phyloP scores from a whole-genome alignment of 352 stramenopile genomes.

The Vaucheria bursata region DNA sequence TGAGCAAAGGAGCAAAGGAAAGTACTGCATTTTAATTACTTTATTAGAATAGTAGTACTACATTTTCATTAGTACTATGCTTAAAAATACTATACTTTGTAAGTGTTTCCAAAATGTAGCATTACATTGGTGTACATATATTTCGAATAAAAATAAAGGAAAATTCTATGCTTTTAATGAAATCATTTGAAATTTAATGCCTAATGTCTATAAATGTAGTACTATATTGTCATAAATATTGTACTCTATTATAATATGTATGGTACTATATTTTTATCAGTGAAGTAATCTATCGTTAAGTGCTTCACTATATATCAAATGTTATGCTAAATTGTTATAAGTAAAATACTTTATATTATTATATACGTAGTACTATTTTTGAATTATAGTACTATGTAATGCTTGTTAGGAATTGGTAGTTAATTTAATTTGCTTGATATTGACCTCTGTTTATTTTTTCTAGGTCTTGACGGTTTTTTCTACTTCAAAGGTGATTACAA shows the following conservation, averaged over 20 bases:
- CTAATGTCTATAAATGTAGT: not conserved
- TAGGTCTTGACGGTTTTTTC: constrained; percentile 44
- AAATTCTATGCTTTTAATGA: not conserved
- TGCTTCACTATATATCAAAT: too few relatives aligned
- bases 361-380: not conserved
- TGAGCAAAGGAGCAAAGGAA: constrained; percentile 51
- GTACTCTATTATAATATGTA: not conserved
- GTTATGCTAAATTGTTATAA: not conserved
- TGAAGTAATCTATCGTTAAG: too few relatives aligned
- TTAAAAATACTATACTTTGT: not conserved
- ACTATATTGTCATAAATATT: not conserved
- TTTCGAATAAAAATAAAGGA: not conserved
- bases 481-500: constrained; percentile 34
- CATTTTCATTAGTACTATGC: not conserved
- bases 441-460: not conserved
- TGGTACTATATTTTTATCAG: not conserved
- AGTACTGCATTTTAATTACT: constrained; percentile 18
- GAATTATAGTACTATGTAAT: too few relatives aligned
- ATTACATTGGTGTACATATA: not conserved
- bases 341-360: not conserved
- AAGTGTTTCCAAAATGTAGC: not conserved
- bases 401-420: too few relatives aligned
- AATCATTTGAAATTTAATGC: not conserved
- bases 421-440: not conserved
- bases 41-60: too few relatives aligned